phyloP scores from a whole-genome alignment of 163 green algal species.

The Volvox carteri region DNA sequence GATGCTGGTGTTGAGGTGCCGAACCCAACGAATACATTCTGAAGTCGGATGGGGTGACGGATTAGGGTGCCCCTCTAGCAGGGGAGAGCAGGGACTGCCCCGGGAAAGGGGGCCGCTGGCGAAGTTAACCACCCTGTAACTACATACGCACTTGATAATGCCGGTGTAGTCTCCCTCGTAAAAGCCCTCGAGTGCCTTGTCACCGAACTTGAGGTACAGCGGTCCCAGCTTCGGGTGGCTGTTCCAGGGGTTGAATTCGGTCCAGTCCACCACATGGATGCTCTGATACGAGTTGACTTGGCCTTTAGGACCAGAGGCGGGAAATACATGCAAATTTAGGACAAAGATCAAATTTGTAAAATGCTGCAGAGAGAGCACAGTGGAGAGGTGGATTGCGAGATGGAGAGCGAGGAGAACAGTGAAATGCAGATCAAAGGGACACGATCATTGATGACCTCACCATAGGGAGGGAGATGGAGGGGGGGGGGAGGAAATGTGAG shows the following conservation, averaged over 20 bases:
- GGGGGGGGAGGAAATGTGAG: no score
- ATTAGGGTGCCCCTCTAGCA: neutral
- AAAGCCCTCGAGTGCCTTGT: constrained; percentile 22
- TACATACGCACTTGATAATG: neutral
- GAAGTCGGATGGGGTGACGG: neutral
- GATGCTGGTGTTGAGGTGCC: neutral
- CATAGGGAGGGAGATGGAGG: neutral
- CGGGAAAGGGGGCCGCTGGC: neutral
- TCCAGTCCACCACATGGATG: constrained; percentile 52
- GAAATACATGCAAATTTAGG: no score
- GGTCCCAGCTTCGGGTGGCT: constrained; percentile 32
- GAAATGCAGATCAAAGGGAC: neutral
- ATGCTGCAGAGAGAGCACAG: neutral
- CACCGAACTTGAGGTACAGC: constrained; percentile 25
- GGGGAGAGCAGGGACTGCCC: no score
- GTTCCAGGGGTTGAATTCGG: constrained; percentile 54
- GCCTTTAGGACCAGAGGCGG: neutral
- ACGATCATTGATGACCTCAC: neutral
- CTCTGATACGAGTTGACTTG: constrained; percentile 50
- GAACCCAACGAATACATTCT: neutral
- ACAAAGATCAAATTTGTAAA: neutral
- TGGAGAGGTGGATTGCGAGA: neutral
- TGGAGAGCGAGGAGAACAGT: neutral
- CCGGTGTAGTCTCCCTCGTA: constrained; percentile 49
- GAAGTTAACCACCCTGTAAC: neutral